phyloP scores from a whole-genome alignment of 345 rosid genomes.

The Moricandia moricandioides region DNA sequence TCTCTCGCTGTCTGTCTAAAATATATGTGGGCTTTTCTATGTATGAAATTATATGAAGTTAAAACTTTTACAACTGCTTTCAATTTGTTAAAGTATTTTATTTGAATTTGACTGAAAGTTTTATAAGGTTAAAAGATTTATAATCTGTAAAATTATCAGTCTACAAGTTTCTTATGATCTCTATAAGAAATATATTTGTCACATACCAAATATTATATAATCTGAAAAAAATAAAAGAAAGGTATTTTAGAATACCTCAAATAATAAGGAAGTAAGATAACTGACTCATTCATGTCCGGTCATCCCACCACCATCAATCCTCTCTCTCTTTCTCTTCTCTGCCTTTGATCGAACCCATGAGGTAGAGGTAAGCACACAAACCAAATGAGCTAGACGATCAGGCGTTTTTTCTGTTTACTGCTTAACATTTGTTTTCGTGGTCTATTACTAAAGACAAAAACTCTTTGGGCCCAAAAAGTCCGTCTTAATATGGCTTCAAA shows the following conservation, averaged over 20 bases:
- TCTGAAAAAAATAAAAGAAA: background rate
- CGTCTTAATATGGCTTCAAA: too few relatives aligned
- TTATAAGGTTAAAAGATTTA: background rate
- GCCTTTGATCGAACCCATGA: background rate
- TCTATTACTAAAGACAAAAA: too few relatives aligned
- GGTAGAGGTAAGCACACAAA: background rate
- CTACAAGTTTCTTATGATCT: background rate
- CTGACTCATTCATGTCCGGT: too few relatives aligned
- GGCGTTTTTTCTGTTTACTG: background rate
- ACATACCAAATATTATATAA: too few relatives aligned
- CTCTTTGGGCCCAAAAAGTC: too few relatives aligned
- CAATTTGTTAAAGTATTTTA: background rate
- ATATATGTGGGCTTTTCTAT: background rate
- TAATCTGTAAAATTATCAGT: background rate
- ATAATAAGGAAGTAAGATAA: too few relatives aligned
- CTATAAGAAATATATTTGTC: too few relatives aligned
- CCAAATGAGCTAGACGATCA: background rate
- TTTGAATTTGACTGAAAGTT: background rate
- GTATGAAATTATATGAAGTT: slow-evolving; percentile 9
- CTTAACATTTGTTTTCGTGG: too few relatives aligned
- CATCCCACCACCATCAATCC: too few relatives aligned
- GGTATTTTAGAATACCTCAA: background rate
- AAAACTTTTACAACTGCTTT: background rate
- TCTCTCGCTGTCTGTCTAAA: background rate
- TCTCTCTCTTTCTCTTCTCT: background rate